Evolutionary conservation across 257 asterid species (phyloP).

Genomic region (Avicennia marina): DNA sequence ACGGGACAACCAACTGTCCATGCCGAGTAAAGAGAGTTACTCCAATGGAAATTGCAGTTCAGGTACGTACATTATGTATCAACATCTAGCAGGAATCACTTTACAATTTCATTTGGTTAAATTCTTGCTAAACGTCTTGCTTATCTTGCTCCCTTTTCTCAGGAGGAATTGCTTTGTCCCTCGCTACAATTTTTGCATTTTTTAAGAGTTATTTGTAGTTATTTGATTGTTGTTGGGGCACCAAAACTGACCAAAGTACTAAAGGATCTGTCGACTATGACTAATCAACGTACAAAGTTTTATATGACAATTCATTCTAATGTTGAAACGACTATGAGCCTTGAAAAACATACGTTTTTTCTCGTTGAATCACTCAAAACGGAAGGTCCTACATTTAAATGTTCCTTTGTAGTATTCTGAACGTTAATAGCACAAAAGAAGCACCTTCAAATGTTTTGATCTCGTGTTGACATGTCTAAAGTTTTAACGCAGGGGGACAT

Average conservation of each 20-base stretch:
- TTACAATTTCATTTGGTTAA: neutral
- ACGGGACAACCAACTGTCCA: conserved; percentile 13
- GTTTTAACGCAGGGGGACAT: conserved; percentile 27
- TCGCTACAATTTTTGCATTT: no score
- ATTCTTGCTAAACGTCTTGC: neutral
- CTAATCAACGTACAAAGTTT: neutral
- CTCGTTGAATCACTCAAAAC: conserved; percentile 1
- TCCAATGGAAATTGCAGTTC: conserved; percentile 12
- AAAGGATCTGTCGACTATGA: no score
- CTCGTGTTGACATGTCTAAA: conserved; percentile 4
- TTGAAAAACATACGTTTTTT: neutral
- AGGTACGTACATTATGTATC: conserved; percentile 21
- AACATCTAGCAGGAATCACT: conserved; percentile 9
- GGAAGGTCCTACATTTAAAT: no score
- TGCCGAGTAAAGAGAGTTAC: conserved; percentile 17
- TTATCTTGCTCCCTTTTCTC: neutral
- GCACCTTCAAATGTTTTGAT: conserved; percentile 3
- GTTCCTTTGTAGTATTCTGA: neutral
- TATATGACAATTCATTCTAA: neutral
- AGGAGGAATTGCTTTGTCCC: neutral
- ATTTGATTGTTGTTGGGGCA: no score
- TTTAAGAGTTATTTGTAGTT: no score
- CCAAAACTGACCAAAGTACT: no score
- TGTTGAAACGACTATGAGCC: neutral
- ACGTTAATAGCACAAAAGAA: neutral